Conservation (phyloP, 352 stramenopile genomes). For the Phytopythium aichiense region DNA sequence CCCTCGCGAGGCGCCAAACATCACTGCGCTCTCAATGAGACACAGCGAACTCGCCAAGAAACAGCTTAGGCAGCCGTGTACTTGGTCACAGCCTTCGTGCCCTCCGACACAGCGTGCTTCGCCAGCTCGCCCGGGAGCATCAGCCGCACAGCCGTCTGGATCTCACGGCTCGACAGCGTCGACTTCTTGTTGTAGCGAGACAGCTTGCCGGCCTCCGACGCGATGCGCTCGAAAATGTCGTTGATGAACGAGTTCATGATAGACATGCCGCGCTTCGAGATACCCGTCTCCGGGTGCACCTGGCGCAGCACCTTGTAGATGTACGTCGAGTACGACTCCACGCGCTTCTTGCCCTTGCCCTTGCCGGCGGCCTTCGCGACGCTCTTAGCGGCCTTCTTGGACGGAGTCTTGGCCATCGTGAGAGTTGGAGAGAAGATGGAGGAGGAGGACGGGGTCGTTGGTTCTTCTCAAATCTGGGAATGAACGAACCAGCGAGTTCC, state of each 20-base stretch:
- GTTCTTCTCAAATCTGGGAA: slow-evolving; percentile 10
- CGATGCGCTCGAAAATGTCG: slow-evolving; percentile 98
- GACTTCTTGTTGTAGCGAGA: slow-evolving; percentile 99
- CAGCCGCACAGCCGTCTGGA: slow-evolving; percentile 94
- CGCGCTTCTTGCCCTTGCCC: slow-evolving; percentile 81
- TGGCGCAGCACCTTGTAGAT: slow-evolving; percentile 94
- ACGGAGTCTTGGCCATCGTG: slow-evolving; percentile 93
- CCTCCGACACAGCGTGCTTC: slow-evolving; percentile 97
- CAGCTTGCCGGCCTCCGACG: slow-evolving; percentile 94
- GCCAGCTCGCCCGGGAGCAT: slow-evolving; percentile 96
- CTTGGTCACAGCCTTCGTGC: slow-evolving; percentile 96
- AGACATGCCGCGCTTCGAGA: slow-evolving; percentile 97
- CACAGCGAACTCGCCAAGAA: neutral
- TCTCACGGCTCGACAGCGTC: slow-evolving; percentile 95
- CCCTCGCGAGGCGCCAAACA: neutral
- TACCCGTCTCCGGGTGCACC: slow-evolving; percentile 96
- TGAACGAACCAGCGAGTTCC: neutral
- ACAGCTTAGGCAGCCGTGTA: slow-evolving; percentile 83
- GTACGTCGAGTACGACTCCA: slow-evolving; percentile 89
- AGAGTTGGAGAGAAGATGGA: neutral
- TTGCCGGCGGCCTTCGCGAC: slow-evolving; percentile 66
- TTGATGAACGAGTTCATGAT: slow-evolving; percentile 99
- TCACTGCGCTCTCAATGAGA: neutral
- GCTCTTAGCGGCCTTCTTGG: slow-evolving; percentile 91
- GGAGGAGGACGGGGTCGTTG: neutral